Base-by-base conservation (phyloP, 352 stramenopile species). In the Pseudoperonospora humuli region DNA sequence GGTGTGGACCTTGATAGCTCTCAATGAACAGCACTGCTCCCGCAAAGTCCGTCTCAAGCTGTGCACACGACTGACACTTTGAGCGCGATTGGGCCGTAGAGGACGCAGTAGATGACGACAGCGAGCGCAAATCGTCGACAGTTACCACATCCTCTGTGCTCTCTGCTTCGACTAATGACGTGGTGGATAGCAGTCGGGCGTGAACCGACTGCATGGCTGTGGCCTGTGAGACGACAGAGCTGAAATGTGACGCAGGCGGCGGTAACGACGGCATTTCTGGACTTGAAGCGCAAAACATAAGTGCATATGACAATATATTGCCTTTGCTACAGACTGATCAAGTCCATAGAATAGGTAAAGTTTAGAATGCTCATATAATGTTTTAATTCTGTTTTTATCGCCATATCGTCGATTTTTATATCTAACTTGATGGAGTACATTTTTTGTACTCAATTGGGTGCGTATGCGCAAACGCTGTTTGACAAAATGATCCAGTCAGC, bases 1-100 rank as follows among this genome's bases (percentile, higher is more conserved):
- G 74, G 45, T 92, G 78, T 17, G 78, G 75, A 2, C 79, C 76
- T 20, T 81, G 75, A 37, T 92, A 92, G 27, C 70, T 75, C 60
- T 92, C 74, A 8, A 92, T 70, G 48, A 92, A 92, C 29, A 84
- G 62, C 23, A 89, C 72, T 7, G 74, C 79, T 5, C 61, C 74
- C 1, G 69, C 67, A 33, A 92, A 92, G 42, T 88, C 75, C 31
- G 61, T 68, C 54, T 92, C 76, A 11, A 92, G 38, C 20, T 80
- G 70, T 5, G 54, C 50, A 38, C 63, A 80, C 15, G 69, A 76
- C 19, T 79, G 57, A 33, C 69, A 80, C 9, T 51, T 58, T 29
- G 64, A 56, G n/a, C 51, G 55, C 3, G 52, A 56, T 45, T 63
- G 62, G 7, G 56, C 21, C n/a, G 50, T 40, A 3, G 49, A 47